A percentile compares a stretch with the other conserved stretches of the same genome.
These are phyloP conservation scores for Russula sp. DNA, from an alignment of 768 basidiomycete species.

Conservation along the genomic window DNA sequence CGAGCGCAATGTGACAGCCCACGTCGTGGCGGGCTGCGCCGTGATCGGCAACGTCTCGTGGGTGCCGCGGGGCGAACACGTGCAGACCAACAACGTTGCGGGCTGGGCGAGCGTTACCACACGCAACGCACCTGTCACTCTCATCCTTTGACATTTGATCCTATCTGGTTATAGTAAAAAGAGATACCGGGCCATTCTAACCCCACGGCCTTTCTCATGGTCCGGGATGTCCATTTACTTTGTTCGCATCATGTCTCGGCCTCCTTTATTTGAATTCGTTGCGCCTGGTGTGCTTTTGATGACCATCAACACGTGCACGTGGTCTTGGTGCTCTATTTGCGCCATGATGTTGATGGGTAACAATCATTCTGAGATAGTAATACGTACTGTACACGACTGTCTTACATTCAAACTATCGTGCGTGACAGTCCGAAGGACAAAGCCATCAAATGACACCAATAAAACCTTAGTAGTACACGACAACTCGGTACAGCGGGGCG, in stretches of 20 bases:
- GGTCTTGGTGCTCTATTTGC: neutral
- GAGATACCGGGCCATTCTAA: neutral
- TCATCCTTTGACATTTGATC: slow-evolving; percentile 1
- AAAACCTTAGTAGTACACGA: neutral
- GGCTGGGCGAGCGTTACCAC: slow-evolving; percentile 1
- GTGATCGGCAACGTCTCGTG: slow-evolving; percentile 6
- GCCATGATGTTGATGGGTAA: neutral
- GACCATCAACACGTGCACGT: no score
- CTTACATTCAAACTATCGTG: neutral
- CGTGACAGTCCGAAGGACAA: neutral
- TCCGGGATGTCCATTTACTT: neutral
- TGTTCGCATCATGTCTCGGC: neutral
- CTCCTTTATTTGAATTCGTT: neutral
- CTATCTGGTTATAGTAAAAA: neutral
- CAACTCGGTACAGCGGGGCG: no score
- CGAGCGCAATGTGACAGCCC: neutral
- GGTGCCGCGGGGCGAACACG: neutral
- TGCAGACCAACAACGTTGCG: neutral
- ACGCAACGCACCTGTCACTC: slow-evolving; percentile 1
- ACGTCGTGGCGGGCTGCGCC: neutral
- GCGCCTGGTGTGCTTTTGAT: no score
- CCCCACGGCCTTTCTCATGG: neutral
- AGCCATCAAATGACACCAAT: neutral
- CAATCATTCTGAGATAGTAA: neutral
- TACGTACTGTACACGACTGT: neutral